These are phyloP conservation scores for Gossypium anomalum DNA, from an alignment of 345 rosid species.

Conservation along the genomic window DNA sequence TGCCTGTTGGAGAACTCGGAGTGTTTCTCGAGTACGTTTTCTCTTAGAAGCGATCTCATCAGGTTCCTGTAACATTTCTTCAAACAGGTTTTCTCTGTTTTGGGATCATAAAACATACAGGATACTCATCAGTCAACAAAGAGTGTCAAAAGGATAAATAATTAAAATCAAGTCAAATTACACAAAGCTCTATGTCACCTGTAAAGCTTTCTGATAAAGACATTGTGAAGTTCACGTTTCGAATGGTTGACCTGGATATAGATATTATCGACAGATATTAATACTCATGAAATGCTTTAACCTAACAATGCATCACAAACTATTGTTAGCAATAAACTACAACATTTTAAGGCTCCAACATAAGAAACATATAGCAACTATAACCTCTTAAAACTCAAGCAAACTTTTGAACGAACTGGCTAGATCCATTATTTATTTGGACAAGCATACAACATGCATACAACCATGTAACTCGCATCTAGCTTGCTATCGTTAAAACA, in stretches of 20 bases:
- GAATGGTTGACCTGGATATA: slow-evolving; percentile 80
- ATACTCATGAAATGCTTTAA: background rate
- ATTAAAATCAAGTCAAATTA: background rate
- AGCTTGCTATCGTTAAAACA: background rate
- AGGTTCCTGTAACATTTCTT: slow-evolving; percentile 98
- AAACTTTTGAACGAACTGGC: background rate
- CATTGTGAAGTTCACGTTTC: slow-evolving; percentile 91
- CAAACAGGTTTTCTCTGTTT: slow-evolving; percentile 88
- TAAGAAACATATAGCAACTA: background rate
- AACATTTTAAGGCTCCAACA: background rate
- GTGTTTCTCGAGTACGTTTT: slow-evolving; percentile 78
- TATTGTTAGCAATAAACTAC: background rate
- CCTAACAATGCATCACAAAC: background rate
- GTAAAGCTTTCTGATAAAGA: slow-evolving; percentile 91
- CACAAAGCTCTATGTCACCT: slow-evolving; percentile 41
- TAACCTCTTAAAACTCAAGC: background rate
- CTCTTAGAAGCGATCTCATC: slow-evolving; percentile 83
- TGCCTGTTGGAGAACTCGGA: slow-evolving; percentile 88
- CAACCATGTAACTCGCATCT: background rate
- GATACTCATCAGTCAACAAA: slow-evolving; percentile 5
- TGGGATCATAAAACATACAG: slow-evolving; percentile 18
- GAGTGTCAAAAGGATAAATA: background rate
- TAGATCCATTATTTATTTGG: background rate
- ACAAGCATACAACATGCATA: background rate
- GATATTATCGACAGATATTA: slow-evolving; percentile 7